Base-by-base conservation (phyloP, 2,329 filamentous ascomycete genomes). In the Alternaria ethzedia region DNA sequence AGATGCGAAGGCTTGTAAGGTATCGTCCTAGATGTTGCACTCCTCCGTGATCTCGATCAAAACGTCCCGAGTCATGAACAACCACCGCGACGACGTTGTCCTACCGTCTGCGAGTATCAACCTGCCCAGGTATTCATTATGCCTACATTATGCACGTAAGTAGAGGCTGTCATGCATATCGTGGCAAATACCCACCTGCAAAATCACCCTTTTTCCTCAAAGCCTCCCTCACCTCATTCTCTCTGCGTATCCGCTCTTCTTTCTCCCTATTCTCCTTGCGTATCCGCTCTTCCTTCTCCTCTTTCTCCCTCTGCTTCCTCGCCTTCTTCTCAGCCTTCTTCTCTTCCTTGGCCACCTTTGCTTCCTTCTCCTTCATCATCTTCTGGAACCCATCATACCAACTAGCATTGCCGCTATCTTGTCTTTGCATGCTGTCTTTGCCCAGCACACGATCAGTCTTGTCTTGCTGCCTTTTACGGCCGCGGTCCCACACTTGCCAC, bases 301-400 rank as follows among this genome's bases (percentile, higher is more conserved):
- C 21, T 25, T 46, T 44, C 15, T 44, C 7, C 21, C 13, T 20
- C 26, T 30, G 10, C 11, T 23, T 41, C 25, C 13, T 21, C n/a
- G 9, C 17, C 20, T 57, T 32, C 6, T 32, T 32, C 12, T 41
- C 26, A 4, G 32, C 25, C n/a, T 41, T 36, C 15, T 17, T 15
- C n/a, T 32, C 11, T 13, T 54, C 46, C 52, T 56, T 55, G 23
- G 26, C 5, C 30, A 13, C 9, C 41, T 43, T 21, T 20, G 13
- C n/a, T 47, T 43, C 41, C 36, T 43, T 44, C n/a, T 54, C 50
- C 49, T 65, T 50, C 20, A 55, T 54, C 30, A 43, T 57, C 32
- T 23, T 52, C 17, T 30, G 20, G 12, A 50, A 51, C 13, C 57
- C 25, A 21, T 55, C 50, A 21, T 54, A 52, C 28, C 49, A 46